Conservation (phyloP, 139 green algal species). For the Chlorella sp. region DNA sequence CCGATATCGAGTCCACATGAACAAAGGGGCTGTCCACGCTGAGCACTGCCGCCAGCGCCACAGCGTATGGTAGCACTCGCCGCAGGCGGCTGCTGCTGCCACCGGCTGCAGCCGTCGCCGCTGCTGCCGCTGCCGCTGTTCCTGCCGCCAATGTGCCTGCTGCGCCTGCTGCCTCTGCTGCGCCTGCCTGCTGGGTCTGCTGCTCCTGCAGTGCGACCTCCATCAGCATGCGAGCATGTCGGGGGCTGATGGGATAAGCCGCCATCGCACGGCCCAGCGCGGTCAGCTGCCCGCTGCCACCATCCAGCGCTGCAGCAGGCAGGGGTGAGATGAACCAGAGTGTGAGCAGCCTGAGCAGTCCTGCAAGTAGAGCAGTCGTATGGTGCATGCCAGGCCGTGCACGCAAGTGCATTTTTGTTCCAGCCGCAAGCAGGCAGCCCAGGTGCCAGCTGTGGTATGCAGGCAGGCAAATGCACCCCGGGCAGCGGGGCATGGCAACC, state of each 20-base stretch:
- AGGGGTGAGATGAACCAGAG: too few species aligned
- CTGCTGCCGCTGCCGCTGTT: neutral
- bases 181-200: neutral
- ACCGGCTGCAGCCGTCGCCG: neutral
- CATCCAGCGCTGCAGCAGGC: constrained; percentile 8
- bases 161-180: neutral
- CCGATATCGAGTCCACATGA: constrained; percentile 49
- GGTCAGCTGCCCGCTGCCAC: constrained; percentile 64
- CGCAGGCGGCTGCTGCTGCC: constrained; percentile 1
- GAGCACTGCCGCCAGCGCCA: constrained; percentile 87
- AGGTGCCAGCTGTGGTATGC: neutral
- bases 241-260: constrained; percentile 83
- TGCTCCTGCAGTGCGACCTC: constrained; percentile 61
- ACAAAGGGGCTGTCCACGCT: constrained; percentile 90
- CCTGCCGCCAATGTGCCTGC: neutral
- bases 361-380: too few species aligned
- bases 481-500: constrained; percentile 5
- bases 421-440: neutral
- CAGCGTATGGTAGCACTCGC: constrained; percentile 71
- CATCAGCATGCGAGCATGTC: constrained; percentile 93
- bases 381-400: too few species aligned
- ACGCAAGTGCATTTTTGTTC: too few species aligned
- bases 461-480: neutral
- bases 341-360: too few species aligned
- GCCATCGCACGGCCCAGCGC: constrained; percentile 86